phyloP scores from a whole-genome alignment of 2,329 filamentous ascomycete genomes.

The Hypoxylon rubiginosum region DNA sequence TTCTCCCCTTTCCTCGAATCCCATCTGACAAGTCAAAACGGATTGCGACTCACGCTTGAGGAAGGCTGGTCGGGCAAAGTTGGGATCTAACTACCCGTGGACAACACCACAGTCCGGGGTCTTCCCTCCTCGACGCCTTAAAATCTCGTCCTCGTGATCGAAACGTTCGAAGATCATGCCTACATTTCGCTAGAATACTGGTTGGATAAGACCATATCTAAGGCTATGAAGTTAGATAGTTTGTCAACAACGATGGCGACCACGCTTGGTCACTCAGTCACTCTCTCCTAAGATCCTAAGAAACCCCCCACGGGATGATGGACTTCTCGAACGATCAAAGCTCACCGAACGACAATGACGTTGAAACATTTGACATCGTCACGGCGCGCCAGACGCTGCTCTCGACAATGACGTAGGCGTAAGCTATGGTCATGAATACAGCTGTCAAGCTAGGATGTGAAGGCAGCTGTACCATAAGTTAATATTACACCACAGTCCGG shows the following conservation, averaged over 20 bases:
- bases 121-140: slow-evolving; percentile 38
- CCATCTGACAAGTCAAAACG: slow-evolving; percentile 25
- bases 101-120: slow-evolving; percentile 27
- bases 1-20: slow-evolving; percentile 11
- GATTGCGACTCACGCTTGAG: slow-evolving; percentile 8
- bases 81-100: slow-evolving; percentile 27
- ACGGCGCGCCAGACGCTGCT: slow-evolving; percentile 12
- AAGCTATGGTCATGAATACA: slow-evolving; percentile 22
- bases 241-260: slow-evolving; percentile 12
- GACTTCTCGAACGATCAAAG: slow-evolving; percentile 5
- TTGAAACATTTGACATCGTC: slow-evolving; percentile 14
- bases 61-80: slow-evolving; percentile 40
- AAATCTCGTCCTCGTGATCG: slow-evolving; percentile 43
- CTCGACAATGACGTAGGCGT: slow-evolving; percentile 33
- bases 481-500: neutral
- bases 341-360: slow-evolving; percentile 40
- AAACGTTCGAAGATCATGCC: slow-evolving; percentile 41
- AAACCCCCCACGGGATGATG: slow-evolving; percentile 27
- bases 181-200: slow-evolving; percentile 24
- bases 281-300: neutral
- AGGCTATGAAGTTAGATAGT: slow-evolving; percentile 19
- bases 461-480: slow-evolving; percentile 4
- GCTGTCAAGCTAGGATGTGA: slow-evolving; percentile 14
- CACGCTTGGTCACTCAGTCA: slow-evolving; percentile 14
- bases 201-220: slow-evolving; percentile 28